Base-by-base conservation (phyloP, 371 early-diverging fungal genomes). In the Coemansia sp. region DNA sequence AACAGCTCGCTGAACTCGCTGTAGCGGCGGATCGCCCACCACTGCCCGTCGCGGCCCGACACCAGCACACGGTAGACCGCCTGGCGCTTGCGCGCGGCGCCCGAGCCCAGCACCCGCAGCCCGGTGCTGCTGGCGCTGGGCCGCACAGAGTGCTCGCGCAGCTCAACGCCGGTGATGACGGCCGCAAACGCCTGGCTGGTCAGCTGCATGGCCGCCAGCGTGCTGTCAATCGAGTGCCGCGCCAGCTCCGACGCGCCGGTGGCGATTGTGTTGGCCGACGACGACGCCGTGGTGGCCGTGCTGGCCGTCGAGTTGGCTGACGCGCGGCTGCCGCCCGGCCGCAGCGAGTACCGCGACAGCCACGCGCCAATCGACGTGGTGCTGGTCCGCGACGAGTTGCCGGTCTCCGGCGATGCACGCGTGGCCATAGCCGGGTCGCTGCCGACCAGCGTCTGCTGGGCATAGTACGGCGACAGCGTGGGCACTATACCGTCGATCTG, bases 401-500 rank as follows among this genome's bases (percentile, higher is more conserved):
- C 38, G 36, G 32, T 42, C 43, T 72, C 74, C 9, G 69, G 65
- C 39, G 74, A 74, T n/a, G 69, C 53, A 24, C 69, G 69, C 11
- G 69, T 37, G n/a, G 56, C 48, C 32, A 67, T 55, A 36, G 69
- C 37, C 33, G 68, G 68, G 50, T 60, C 63, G 59, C 62, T 58
- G 72, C 62, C 72, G 8, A 67, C 69, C 12, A 71, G 62, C 10
- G 72, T 67, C 37, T 62, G 72, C 63, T 71, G 72, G 31, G 58
- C 63, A 58, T 55, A 58, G 64, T 57, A 58, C 37, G 67, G 14
- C 36, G 67, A 66, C 46, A 66, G 48, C 46, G 52, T 32, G 39
- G 55, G 69, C 74, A 72, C 74, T 72, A 72, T 72, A 72, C 74
- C 69, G 37, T 58, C 74, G 74, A 74, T 74, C 74, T 61, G 74